Evolutionary conservation across 495 filamentous ascomycete species (phyloP).

Genomic region (Tuber calosporum): DNA sequence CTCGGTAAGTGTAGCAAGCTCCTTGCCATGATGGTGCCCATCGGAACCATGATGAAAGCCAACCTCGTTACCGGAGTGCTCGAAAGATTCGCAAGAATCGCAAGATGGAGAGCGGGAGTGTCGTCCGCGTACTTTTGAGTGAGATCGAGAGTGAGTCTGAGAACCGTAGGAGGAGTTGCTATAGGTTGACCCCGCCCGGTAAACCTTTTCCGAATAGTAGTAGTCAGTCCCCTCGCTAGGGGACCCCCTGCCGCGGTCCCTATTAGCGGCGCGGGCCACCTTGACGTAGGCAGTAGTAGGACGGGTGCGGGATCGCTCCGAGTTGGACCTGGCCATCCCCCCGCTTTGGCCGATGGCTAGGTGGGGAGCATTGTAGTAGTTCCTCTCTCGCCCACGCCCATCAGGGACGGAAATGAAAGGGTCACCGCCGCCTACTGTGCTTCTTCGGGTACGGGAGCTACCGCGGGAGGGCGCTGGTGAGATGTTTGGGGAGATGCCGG

Average conservation of each 20-base stretch:
- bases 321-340: slow-evolving; percentile 27
- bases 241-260: slow-evolving; percentile 21
- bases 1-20: not conserved
- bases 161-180: slow-evolving; percentile 33
- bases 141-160: slow-evolving; percentile 23
- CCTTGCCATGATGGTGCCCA: not conserved
- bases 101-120: slow-evolving; percentile 32
- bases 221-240: slow-evolving; percentile 11
- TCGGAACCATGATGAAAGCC: not conserved
- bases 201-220: slow-evolving; percentile 14
- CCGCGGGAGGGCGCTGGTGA: slow-evolving; percentile 27
- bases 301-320: slow-evolving; percentile 21
- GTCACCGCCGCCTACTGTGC: not conserved
- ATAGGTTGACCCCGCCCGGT: slow-evolving; percentile 18
- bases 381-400: slow-evolving; percentile 14
- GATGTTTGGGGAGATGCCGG: slow-evolving; percentile 22
- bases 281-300: slow-evolving; percentile 12
- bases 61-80: not conserved
- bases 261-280: slow-evolving; percentile 10
- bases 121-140: slow-evolving; percentile 15
- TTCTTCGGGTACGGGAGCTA: slow-evolving; percentile 21
- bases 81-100: slow-evolving; percentile 22
- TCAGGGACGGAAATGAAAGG: slow-evolving; percentile 21
- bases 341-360: slow-evolving; percentile 1
- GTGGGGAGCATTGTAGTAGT: slow-evolving; percentile 13